A percentile compares a stretch with the other conserved stretches of the same genome.
These are phyloP conservation scores for Elsinoe arachidis DNA, from an alignment of 2,329 filamentous ascomycete species.

Conservation along the genomic window DNA sequence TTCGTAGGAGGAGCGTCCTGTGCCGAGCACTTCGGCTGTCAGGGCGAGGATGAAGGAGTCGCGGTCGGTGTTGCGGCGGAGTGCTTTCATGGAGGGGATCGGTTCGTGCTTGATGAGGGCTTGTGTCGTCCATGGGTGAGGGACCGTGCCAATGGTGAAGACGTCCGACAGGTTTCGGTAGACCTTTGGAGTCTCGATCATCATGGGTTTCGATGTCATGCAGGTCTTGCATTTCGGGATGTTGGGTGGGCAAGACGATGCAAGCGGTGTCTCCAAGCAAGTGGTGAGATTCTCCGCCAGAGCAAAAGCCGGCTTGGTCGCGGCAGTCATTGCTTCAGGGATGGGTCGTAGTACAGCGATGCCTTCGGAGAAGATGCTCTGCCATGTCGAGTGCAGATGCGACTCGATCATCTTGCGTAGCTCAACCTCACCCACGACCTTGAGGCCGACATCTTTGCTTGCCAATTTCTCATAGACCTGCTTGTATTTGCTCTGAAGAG, in stretches of 20 bases:
- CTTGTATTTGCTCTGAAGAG: slow-evolving; percentile 57
- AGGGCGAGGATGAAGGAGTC: slow-evolving; percentile 70
- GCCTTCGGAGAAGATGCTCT: slow-evolving; percentile 66
- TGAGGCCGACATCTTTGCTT: slow-evolving; percentile 25
- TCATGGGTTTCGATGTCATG: slow-evolving; percentile 53
- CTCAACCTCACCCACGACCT: slow-evolving; percentile 49
- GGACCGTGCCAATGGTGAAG: slow-evolving; percentile 80
- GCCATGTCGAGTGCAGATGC: slow-evolving; percentile 80
- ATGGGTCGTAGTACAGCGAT: slow-evolving; percentile 75
- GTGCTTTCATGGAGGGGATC: slow-evolving; percentile 33
- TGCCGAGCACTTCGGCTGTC: slow-evolving; percentile 60
- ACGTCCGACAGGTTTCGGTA: slow-evolving; percentile 64
- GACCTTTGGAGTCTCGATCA: slow-evolving; percentile 55
- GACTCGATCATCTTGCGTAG: slow-evolving; percentile 71
- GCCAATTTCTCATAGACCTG: slow-evolving; percentile 52
- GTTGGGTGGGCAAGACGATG: slow-evolving; percentile 78
- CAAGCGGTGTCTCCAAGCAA: slow-evolving; percentile 66
- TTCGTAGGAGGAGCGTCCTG: slow-evolving; percentile 52
- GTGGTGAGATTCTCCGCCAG: slow-evolving; percentile 67
- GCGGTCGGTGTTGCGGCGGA: slow-evolving; percentile 54
- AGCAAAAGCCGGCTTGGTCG: slow-evolving; percentile 60
- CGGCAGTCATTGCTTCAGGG: slow-evolving; percentile 61
- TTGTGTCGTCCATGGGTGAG: slow-evolving; percentile 80
- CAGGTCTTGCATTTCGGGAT: slow-evolving; percentile 65
- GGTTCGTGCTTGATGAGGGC: slow-evolving; percentile 50